Evolutionary conservation across 768 basidiomycete genomes (phyloP).

Genomic region (Boletellus ananiceps): DNA sequence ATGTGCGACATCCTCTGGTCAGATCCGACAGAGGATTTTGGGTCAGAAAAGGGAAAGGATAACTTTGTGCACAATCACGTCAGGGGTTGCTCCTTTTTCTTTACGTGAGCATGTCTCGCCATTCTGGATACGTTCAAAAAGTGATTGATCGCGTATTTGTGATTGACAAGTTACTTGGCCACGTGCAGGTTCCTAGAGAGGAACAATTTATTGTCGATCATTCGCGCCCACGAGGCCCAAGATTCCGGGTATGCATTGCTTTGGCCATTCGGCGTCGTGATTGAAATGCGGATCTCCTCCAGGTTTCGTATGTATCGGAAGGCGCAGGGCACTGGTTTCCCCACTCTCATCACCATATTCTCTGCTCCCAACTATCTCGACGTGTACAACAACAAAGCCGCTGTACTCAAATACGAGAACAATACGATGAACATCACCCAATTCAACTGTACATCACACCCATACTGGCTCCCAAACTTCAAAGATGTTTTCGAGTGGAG

Average conservation of each 20-base stretch:
- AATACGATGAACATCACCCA: constrained; percentile 95
- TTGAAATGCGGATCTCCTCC: not conserved
- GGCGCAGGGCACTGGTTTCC: constrained; percentile 89
- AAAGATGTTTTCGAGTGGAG: constrained; percentile 99
- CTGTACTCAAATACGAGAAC: constrained; percentile 94
- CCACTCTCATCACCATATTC: constrained; percentile 96
- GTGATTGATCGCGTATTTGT: not conserved
- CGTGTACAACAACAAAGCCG: constrained; percentile 94
- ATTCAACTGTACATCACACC: constrained; percentile 76
- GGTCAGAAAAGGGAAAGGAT: constrained; percentile 60
- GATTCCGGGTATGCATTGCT: constrained; percentile 71
- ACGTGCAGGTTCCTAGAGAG: constrained; percentile 92
- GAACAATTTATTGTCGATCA: constrained; percentile 86
- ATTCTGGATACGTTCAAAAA: not conserved
- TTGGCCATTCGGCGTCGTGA: not conserved
- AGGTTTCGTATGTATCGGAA: constrained; percentile 93
- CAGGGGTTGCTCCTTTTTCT: constrained; percentile 71
- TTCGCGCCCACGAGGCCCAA: constrained; percentile 96
- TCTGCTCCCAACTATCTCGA: constrained; percentile 96
- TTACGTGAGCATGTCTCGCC: constrained; percentile 45
- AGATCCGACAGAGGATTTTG: constrained; percentile 70
- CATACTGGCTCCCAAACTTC: constrained; percentile 95
- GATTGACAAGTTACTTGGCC: constrained; percentile 61
- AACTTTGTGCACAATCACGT: constrained; percentile 69
- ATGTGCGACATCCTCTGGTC: constrained; percentile 80